Conservation (phyloP, 2,329 filamentous ascomycete genomes). For the Exophiala aquamarina region DNA sequence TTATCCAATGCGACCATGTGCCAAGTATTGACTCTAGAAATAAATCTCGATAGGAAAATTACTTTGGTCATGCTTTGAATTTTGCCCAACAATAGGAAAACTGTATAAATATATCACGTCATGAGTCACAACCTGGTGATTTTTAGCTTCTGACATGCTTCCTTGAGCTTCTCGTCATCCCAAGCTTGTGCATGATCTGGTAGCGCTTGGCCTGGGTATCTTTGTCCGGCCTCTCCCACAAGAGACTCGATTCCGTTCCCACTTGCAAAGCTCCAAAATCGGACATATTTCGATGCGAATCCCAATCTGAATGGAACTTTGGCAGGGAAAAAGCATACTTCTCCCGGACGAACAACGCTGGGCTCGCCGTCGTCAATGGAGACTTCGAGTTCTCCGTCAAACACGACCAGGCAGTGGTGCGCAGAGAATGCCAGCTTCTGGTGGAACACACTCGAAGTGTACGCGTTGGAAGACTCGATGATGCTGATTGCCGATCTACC, state of each 20-base stretch:
- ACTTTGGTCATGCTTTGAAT: too few relatives aligned
- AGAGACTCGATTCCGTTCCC: conserved; percentile 51
- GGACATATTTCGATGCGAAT: conserved; percentile 49
- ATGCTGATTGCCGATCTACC: conserved; percentile 55
- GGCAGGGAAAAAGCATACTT: conserved; percentile 50
- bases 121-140: background rate
- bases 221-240: conserved; percentile 38
- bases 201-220: conserved; percentile 36
- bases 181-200: conserved; percentile 36
- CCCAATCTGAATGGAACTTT: conserved; percentile 46
- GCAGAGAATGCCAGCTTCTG: conserved; percentile 47
- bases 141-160: conserved; percentile 1
- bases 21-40: too few relatives aligned
- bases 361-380: conserved; percentile 38
- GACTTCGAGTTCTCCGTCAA: conserved; percentile 49
- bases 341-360: conserved; percentile 44
- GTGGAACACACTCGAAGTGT: conserved; percentile 37
- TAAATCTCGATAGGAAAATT: too few relatives aligned
- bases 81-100: too few relatives aligned
- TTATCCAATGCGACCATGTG: too few relatives aligned
- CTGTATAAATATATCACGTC: too few relatives aligned
- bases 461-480: conserved; percentile 47
- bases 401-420: conserved; percentile 54
- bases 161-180: conserved; percentile 26
- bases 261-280: conserved; percentile 50